A percentile compares a stretch with the other conserved stretches of the same genome.
Conservation (phyloP, 306 rosid genomes). For the Clitoria ternatea region DNA sequence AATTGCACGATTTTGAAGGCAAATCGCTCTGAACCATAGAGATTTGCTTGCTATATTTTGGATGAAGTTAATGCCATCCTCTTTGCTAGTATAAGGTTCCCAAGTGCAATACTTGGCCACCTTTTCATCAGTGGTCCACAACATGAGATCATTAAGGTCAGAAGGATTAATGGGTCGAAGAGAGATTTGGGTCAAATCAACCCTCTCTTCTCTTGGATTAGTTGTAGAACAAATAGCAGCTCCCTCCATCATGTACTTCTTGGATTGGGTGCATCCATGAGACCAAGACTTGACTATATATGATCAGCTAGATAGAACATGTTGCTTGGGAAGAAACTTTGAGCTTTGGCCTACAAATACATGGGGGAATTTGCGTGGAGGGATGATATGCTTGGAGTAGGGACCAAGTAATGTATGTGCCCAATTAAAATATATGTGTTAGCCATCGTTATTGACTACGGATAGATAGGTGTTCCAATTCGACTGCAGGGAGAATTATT, state of each 20-base stretch:
- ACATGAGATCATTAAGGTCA: slow-evolving; percentile 56
- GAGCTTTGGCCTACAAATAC: not conserved
- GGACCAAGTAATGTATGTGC: not conserved
- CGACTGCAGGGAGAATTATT: not conserved
- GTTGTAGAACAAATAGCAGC: not conserved
- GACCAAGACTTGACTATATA: not conserved
- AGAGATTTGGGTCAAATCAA: slow-evolving; percentile 27
- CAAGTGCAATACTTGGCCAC: slow-evolving; percentile 44
- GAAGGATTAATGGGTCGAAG: slow-evolving; percentile 46
- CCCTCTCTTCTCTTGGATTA: not conserved
- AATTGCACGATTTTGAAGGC: slow-evolving; percentile 39
- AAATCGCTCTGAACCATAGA: slow-evolving; percentile 54
- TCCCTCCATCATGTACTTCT: slow-evolving; percentile 10
- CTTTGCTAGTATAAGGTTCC: slow-evolving; percentile 52
- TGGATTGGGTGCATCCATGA: not conserved
- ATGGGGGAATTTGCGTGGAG: not conserved
- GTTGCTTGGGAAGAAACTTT: not conserved
- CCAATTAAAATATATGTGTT: not conserved
- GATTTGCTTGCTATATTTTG: slow-evolving; percentile 11
- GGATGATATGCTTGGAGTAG: not conserved
- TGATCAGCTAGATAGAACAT: not conserved
- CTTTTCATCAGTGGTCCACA: slow-evolving; percentile 45
- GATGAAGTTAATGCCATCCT: slow-evolving; percentile 37
- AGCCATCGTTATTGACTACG: not conserved
- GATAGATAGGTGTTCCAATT: not conserved